Conservation (phyloP, 352 stramenopile species). For the Hyaloperonospora arabidopsidis region DNA sequence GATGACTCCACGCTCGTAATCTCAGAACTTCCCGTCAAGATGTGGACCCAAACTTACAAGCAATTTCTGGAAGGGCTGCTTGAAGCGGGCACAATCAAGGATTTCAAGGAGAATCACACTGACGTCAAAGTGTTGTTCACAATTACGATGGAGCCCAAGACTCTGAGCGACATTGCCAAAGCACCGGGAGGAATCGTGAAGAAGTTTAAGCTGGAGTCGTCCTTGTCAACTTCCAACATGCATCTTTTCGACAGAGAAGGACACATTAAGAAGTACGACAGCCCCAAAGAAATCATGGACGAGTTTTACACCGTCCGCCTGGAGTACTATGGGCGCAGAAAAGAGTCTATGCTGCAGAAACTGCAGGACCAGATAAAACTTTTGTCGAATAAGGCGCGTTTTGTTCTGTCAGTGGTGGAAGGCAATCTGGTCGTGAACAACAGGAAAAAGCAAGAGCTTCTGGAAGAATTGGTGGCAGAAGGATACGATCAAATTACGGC, state of each 20-base stretch:
- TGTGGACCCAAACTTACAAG: slow-evolving; percentile 97
- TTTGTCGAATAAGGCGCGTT: slow-evolving; percentile 92
- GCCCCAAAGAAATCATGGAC: slow-evolving; percentile 88
- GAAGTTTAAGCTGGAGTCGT: slow-evolving; percentile 93
- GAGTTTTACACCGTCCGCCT: slow-evolving; percentile 91
- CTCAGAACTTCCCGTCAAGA: slow-evolving; percentile 92
- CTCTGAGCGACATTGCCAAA: slow-evolving; percentile 58
- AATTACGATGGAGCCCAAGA: slow-evolving; percentile 69
- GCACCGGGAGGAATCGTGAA: slow-evolving; percentile 83
- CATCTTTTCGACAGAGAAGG: slow-evolving; percentile 90
- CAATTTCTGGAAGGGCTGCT: slow-evolving; percentile 88
- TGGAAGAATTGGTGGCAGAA: slow-evolving; percentile 79
- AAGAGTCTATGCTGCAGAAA: slow-evolving; percentile 79
- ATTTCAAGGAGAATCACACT: slow-evolving; percentile 91
- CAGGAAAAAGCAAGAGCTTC: slow-evolving; percentile 89
- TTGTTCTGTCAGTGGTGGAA: slow-evolving; percentile 91
- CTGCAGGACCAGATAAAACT: slow-evolving; percentile 87
- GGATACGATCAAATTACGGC: slow-evolving; percentile 82
- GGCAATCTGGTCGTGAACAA: slow-evolving; percentile 90
- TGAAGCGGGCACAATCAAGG: slow-evolving; percentile 81
- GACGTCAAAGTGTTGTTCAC: slow-evolving; percentile 90
- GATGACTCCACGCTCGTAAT: slow-evolving; percentile 90
- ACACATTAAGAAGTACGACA: slow-evolving; percentile 91
- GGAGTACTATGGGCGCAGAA: slow-evolving; percentile 90
- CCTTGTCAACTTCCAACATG: slow-evolving; percentile 95